A percentile compares a stretch with the other conserved stretches of the same genome.
Evolutionary conservation across 2,329 filamentous ascomycete species (phyloP).

Genomic region (Nemania sp.): DNA sequence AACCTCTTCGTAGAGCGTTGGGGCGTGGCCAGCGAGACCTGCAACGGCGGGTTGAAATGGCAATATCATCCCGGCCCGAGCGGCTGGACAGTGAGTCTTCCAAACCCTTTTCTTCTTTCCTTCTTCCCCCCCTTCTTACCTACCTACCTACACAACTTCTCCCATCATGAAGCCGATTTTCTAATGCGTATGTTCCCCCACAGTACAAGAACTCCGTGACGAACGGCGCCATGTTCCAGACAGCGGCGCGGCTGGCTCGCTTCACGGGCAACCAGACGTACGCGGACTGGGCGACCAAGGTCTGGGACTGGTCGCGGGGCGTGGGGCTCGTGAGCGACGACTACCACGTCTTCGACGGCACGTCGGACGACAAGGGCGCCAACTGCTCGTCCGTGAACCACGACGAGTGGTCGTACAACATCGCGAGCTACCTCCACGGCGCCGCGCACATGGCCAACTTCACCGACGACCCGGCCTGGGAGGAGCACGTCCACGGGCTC

Average conservation of each 20-base stretch:
- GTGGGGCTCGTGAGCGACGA: slow-evolving; percentile 57
- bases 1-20: slow-evolving; percentile 56
- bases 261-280: slow-evolving; percentile 83
- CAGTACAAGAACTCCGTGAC: slow-evolving; percentile 68
- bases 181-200: no score
- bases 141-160: not conserved
- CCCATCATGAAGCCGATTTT: no score
- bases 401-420: slow-evolving; percentile 47
- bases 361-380: slow-evolving; percentile 45
- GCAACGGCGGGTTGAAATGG: slow-evolving; percentile 68
- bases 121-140: not conserved
- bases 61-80: slow-evolving; percentile 67
- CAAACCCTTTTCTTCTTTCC: not conserved
- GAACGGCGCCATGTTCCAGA: slow-evolving; percentile 72
- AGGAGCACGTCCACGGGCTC: slow-evolving; percentile 50
- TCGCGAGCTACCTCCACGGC: slow-evolving; percentile 42
- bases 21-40: slow-evolving; percentile 53
- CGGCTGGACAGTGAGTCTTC: slow-evolving; percentile 56
- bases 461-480: slow-evolving; percentile 50
- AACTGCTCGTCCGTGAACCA: slow-evolving; percentile 59
- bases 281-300: slow-evolving; percentile 71
- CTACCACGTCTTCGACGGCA: slow-evolving; percentile 65
- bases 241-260: slow-evolving; percentile 74
- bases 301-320: slow-evolving; percentile 66
- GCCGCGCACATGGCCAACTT: slow-evolving; percentile 46